Evolutionary conservation across 2,329 filamentous ascomycete species (phyloP), one percentile per base, ranked within the genome.

Genomic region (Apiospora malaysiana): DNA sequence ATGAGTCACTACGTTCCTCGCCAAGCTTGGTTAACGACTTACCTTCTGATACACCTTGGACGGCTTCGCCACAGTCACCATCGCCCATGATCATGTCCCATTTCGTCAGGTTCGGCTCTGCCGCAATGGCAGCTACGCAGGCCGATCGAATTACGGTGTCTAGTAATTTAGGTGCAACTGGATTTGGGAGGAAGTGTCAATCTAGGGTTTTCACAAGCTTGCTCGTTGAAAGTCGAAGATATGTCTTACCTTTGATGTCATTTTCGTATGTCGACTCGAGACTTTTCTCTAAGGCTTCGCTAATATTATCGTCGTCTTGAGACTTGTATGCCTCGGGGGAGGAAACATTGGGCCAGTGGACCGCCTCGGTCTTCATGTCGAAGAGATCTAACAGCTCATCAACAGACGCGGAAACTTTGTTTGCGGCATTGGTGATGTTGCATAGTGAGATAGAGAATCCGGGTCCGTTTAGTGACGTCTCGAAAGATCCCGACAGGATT

Each of bases 361-460:
- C 83, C 0, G 87, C 86, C 40, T 82, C 85, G 0, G 87, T 89
- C 3, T 84, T 83, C 32, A 81, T 79, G 72, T 87, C 85, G 1
- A 89, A 80, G 2, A 89, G 78, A 1, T 81, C 78, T 27, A 88
- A 79, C 32, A 88, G 78, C 42, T 85, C 84, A 1, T 18, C 79
- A 2, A 75, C 73, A 0, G 74, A 65, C 0, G 72, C 71, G 2
- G 73, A 74, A 18, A 74, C 75, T 45, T 77, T 73, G 49, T 74
- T 76, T 8, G 79, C 77, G n/a, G 78, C 78, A 9, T 70, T 73
- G 0, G 82, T 83, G 66, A 89, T 78, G 73, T 88, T 88, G 43
- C 85, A 85, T 0, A 89, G 77, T 0, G 86, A 88, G 43, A 89
- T 85, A 9, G 84, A 87, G 81, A 88, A 89, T 5, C 87, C 87